Evolutionary conservation across 176 grass and related monocot genomes (phyloP).

Genomic region (Bolboschoenus planiculmis): DNA sequence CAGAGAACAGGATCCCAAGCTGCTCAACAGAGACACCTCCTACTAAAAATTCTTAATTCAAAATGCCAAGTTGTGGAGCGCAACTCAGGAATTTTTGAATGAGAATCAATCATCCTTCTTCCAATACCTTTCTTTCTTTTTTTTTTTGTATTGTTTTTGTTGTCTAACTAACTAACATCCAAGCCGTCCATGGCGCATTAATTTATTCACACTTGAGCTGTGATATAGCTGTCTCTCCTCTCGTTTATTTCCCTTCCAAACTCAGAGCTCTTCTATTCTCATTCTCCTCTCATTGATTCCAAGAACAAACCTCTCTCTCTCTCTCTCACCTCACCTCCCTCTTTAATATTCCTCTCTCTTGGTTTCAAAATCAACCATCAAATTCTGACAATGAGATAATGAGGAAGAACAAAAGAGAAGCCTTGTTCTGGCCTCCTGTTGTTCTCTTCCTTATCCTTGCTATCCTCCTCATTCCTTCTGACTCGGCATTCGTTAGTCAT

Average conservation of each 20-base stretch:
- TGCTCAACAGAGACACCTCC: not conserved
- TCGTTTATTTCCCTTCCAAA: conserved; percentile 12
- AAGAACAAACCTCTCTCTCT: not conserved
- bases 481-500: conserved; percentile 29
- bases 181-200: conserved; percentile 18
- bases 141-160: not conserved
- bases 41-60: not conserved
- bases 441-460: conserved; percentile 15
- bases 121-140: not conserved
- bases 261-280: not conserved
- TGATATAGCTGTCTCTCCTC: conserved; percentile 28
- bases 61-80: conserved; percentile 26
- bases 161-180: not conserved
- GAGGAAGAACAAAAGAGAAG: not conserved
- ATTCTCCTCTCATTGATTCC: not conserved
- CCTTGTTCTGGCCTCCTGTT: not conserved
- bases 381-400: conserved; percentile 25
- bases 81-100: conserved; percentile 28
- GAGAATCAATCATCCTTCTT: not conserved
- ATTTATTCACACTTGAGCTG: conserved; percentile 26
- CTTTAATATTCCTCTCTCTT: too few species aligned
- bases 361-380: not conserved
- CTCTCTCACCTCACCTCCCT: too few species aligned
- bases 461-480: conserved; percentile 4
- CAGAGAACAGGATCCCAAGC: conserved; percentile 19